Evolutionary conservation across 192 early-diverging fungal species (phyloP).

Genomic region (Umbelopsis ramanniana): DNA sequence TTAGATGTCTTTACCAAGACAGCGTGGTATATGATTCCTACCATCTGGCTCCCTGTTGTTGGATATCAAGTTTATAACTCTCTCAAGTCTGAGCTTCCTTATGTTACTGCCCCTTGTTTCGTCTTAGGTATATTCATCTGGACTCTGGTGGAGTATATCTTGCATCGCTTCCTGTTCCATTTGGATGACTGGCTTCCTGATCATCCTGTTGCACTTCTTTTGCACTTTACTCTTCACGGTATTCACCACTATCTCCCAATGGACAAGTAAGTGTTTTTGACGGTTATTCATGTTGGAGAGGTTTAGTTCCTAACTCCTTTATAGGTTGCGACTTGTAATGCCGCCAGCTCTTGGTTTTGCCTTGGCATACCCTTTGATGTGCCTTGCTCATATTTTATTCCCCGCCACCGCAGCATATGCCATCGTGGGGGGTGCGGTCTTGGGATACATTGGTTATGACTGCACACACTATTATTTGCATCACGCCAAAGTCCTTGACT

Average conservation of each 20-base stretch:
- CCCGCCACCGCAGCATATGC: slow-evolving; percentile 68
- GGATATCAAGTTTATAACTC: slow-evolving; percentile 48
- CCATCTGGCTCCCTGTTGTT: slow-evolving; percentile 85
- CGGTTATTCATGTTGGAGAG: background rate
- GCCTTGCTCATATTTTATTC: slow-evolving; percentile 58
- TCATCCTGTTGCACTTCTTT: slow-evolving; percentile 68
- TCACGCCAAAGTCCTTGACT: slow-evolving; percentile 76
- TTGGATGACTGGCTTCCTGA: slow-evolving; percentile 89
- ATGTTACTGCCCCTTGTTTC: slow-evolving; percentile 54
- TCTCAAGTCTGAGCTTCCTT: slow-evolving; percentile 35
- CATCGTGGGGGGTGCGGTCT: slow-evolving; percentile 71
- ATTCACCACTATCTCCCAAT: slow-evolving; percentile 97
- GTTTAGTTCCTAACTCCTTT: background rate
- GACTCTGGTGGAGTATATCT: slow-evolving; percentile 87
- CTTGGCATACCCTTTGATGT: slow-evolving; percentile 68
- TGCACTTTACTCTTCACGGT: slow-evolving; percentile 93
- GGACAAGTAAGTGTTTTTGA: slow-evolving; percentile 68
- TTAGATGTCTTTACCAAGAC: slow-evolving; percentile 89
- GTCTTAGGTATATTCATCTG: slow-evolving; percentile 75
- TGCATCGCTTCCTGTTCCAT: slow-evolving; percentile 96
- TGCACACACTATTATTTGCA: slow-evolving; percentile 94
- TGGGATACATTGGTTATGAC: slow-evolving; percentile 93
- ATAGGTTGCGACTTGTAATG: slow-evolving; percentile 92
- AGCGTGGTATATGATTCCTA: slow-evolving; percentile 89
- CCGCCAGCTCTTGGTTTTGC: slow-evolving; percentile 82